These are phyloP conservation scores for Citrullus amarus DNA, from an alignment of 306 rosid genomes.

Conservation along the genomic window DNA sequence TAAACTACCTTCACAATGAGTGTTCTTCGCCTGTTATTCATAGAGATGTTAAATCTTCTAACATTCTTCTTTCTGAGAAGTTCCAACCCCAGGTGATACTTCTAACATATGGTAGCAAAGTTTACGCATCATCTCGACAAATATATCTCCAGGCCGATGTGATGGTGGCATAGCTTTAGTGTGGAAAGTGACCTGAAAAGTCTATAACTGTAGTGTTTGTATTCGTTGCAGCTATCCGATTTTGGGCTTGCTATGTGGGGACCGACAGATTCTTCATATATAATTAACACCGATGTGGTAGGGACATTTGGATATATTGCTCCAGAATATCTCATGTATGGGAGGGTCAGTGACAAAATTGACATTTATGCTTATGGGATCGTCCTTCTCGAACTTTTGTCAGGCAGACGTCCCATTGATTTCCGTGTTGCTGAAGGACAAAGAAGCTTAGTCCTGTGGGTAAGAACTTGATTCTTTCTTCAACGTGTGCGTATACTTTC, in stretches of 20 bases:
- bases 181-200: background rate
- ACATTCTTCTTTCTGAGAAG: slow-evolving; percentile 56
- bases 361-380: slow-evolving; percentile 89
- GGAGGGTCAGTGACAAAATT: slow-evolving; percentile 80
- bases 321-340: slow-evolving; percentile 95
- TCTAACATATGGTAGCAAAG: background rate
- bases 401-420: slow-evolving; percentile 67
- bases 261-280: slow-evolving; percentile 35
- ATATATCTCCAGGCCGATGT: background rate
- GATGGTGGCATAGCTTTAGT: background rate
- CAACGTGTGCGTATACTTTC: background rate
- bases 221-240: slow-evolving; percentile 59
- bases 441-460: slow-evolving; percentile 82
- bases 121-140: background rate
- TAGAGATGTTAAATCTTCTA: slow-evolving; percentile 86
- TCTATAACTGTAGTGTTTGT: background rate
- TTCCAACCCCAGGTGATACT: slow-evolving; percentile 51
- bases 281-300: slow-evolving; percentile 45
- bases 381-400: slow-evolving; percentile 77
- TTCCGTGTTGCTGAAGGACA: slow-evolving; percentile 41
- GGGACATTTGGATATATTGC: slow-evolving; percentile 96
- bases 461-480: slow-evolving; percentile 20
- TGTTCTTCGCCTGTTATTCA: slow-evolving; percentile 59
- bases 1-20: slow-evolving; percentile 60
- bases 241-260: slow-evolving; percentile 89